phyloP scores from a whole-genome alignment of 257 asterid species.

The Solanum commersonii region DNA sequence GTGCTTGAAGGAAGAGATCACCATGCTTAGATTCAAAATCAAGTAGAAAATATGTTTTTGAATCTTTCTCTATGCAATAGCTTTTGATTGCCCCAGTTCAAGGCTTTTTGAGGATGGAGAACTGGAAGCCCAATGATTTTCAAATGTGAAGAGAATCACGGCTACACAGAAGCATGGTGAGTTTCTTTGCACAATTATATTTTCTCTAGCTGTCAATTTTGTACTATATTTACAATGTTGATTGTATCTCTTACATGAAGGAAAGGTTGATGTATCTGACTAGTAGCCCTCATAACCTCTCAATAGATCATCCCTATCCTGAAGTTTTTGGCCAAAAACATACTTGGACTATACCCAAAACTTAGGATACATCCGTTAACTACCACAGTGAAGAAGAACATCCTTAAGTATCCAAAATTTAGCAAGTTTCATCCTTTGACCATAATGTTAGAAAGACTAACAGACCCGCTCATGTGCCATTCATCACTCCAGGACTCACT shows the following conservation, averaged over 20 bases:
- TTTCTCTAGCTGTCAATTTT: neutral
- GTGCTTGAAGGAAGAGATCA: neutral
- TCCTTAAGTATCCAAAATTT: neutral
- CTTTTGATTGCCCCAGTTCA: neutral
- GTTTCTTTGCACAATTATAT: neutral
- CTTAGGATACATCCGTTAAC: neutral
- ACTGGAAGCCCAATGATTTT: neutral
- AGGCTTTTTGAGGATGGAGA: neutral
- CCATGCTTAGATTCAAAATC: neutral
- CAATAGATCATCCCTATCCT: neutral
- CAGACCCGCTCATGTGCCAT: neutral
- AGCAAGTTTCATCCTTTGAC: neutral
- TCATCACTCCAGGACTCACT: neutral
- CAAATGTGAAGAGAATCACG: neutral
- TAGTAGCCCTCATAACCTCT: neutral
- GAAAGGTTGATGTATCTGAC: neutral
- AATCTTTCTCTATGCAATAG: neutral
- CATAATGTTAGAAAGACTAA: neutral
- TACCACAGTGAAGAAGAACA: neutral
- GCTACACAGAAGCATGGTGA: neutral
- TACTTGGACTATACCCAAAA: neutral
- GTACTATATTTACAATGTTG: neutral
- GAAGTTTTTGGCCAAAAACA: neutral
- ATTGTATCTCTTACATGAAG: neutral
- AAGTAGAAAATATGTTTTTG: neutral